Evolutionary conservation across 768 basidiomycete species (phyloP).

Genomic region (Favolaschia claudopus): DNA sequence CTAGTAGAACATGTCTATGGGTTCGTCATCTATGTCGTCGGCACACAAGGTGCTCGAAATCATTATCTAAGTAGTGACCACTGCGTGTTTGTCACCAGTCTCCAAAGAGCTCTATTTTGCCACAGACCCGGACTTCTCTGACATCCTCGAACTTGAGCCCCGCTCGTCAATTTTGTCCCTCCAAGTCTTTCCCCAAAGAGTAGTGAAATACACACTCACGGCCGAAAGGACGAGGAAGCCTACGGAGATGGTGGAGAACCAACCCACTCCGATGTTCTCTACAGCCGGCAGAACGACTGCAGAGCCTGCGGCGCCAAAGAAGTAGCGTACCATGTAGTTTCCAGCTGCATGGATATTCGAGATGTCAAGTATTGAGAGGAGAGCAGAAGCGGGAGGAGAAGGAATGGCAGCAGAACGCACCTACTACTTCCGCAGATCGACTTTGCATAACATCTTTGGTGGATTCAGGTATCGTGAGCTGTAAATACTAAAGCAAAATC

Average conservation of each 20-base stretch:
- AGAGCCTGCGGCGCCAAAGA: constrained; percentile 25
- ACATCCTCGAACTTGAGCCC: background rate
- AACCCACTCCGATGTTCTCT: constrained; percentile 23
- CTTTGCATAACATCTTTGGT: constrained; percentile 26
- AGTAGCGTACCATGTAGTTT: constrained; percentile 24
- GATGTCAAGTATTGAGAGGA: background rate
- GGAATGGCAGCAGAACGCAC: constrained; percentile 3
- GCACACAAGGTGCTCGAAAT: too few relatives aligned
- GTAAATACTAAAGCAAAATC: background rate
- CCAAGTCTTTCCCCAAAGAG: constrained; percentile 23
- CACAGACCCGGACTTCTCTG: background rate
- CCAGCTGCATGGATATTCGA: constrained; percentile 3
- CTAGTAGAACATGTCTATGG: too few relatives aligned
- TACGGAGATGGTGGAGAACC: constrained; percentile 24
- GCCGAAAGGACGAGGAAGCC: constrained; percentile 16
- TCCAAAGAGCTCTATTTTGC: too few relatives aligned
- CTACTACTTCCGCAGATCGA: constrained; percentile 25
- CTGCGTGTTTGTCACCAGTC: too few relatives aligned
- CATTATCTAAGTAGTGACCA: too few relatives aligned
- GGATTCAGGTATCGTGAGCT: background rate
- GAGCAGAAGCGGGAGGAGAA: background rate
- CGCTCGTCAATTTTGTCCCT: constrained; percentile 18
- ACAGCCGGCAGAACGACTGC: constrained; percentile 25
- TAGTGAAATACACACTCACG: constrained; percentile 10
- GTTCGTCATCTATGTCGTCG: too few relatives aligned